Evolutionary conservation across 2,329 filamentous ascomycete species (phyloP).

Genomic region (Paramyrothecium sp.): DNA sequence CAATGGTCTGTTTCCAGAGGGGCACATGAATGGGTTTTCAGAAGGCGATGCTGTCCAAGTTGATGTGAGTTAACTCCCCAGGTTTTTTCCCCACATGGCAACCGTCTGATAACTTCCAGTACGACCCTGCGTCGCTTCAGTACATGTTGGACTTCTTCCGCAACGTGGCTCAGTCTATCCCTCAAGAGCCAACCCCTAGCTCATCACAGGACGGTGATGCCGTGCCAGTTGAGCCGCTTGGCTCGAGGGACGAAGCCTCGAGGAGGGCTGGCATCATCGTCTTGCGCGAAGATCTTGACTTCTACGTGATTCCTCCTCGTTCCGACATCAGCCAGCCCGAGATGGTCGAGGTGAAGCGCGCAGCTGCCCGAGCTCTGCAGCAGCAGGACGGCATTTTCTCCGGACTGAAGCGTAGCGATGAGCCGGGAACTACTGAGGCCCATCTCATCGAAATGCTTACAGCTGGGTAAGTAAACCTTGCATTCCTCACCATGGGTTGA

Average conservation of each 20-base stretch:
- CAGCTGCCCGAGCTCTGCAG: conserved; percentile 81
- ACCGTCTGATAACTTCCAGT: conserved; percentile 54
- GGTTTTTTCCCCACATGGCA: conserved; percentile 2
- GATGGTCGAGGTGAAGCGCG: conserved; percentile 96
- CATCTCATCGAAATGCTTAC: conserved; percentile 99
- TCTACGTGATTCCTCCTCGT: conserved; percentile 90
- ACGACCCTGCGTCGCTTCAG: conserved; percentile 91
- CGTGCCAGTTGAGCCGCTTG: conserved; percentile 71
- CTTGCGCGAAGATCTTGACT: conserved; percentile 91
- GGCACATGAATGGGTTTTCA: conserved; percentile 88
- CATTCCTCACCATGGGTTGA: neutral
- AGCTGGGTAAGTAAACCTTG: conserved; percentile 69
- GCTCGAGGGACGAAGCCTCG: conserved; percentile 69
- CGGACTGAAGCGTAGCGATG: conserved; percentile 89
- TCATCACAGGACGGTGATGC: conserved; percentile 61
- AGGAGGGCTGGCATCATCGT: conserved; percentile 98
- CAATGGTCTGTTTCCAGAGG: conserved; percentile 96
- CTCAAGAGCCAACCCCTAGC: conserved; percentile 67
- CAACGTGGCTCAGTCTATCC: conserved; percentile 93
- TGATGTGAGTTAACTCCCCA: conserved; percentile 67
- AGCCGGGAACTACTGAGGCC: conserved; percentile 93
- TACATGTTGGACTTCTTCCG: conserved; percentile 99
- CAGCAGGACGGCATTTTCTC: conserved; percentile 95
- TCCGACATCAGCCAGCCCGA: conserved; percentile 81
- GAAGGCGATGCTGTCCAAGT: conserved; percentile 95